Base-by-base conservation (phyloP, 257 asterid species). In the Verbascum thapsus region DNA sequence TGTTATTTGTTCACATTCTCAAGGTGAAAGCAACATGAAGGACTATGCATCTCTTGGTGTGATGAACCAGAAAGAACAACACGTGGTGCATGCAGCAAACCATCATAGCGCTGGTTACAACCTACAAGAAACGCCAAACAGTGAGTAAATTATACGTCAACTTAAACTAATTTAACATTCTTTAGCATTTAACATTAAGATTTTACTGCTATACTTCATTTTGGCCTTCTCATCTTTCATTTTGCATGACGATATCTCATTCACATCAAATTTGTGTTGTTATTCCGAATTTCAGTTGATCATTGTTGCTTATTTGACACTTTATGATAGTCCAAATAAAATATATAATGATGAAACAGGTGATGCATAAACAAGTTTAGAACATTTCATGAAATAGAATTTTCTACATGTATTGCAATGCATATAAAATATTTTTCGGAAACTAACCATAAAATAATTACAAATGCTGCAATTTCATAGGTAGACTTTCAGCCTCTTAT, bases 141-240 rank as follows among this genome's bases (percentile, higher is more conserved):
- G 96, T 90, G 68, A 83, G 95, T 75, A 17, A 37, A 20, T 32
- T 38, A 11, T 48, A 39, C 22, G 48, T 45, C 34, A 13, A n/a
- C 16, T 52, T 63, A 8, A 17, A 60, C n/a, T n/a, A 40, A 42
- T n/a, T 42, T n/a, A n/a, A n/a, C n/a, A n/a, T n/a, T 58, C 17
- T 50, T 64, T 53, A 52, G 26, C 49, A 64, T 32, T 32, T 47
- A 20, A 56, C 37, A 26, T 17, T 51, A n/a, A 47, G 10, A 3
- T 47, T n/a, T 3, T 15, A 13, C 55, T 43, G 52, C 51, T n/a
- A 40, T 35, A 8, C 51, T 3, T 34, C 20, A n/a, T n/a, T n/a
- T n/a, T n/a, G n/a, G n/a, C n/a, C n/a, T n/a, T 37, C 18, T 38
- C 40, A 32, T 63, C 48, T 16, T 53, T 20, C 45, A 37, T 62